A percentile compares a stretch with the other conserved stretches of the same genome.
Evolutionary conservation across 169 alveolate species (phyloP).

Genomic region (Cryptosporidium ubiquitum): DNA sequence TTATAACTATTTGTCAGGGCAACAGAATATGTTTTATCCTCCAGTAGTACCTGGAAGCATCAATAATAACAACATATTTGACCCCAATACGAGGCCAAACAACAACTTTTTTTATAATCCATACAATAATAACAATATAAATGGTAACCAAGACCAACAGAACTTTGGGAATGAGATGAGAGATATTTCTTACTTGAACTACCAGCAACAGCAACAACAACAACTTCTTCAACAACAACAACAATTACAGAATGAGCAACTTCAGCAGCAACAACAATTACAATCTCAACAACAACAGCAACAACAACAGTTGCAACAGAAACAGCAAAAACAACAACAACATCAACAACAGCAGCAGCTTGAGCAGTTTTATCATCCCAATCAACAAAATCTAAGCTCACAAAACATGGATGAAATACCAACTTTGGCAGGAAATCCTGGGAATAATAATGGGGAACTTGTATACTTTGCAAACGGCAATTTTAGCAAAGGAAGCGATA

Average conservation of each 20-base stretch:
- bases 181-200: constrained; percentile 3
- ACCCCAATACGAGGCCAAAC: neutral
- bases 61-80: neutral
- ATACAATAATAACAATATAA: neutral
- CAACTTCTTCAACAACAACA: constrained; percentile 3
- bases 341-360: neutral
- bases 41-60: neutral
- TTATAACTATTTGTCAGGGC: neutral
- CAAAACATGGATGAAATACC: neutral
- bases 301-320: neutral
- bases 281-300: neutral
- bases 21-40: constrained; percentile 23
- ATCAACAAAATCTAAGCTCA: neutral
- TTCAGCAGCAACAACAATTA: neutral
- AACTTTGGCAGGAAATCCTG: neutral
- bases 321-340: neutral
- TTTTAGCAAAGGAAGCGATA: neutral
- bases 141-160: neutral
- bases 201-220: neutral
- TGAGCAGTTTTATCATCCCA: neutral
- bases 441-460: neutral
- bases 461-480: neutral
- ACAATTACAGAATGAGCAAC: neutral
- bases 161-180: neutral
- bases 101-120: neutral